These are phyloP conservation scores for Persicaria maculosa DNA, from an alignment of 148 eudicot genomes.

Conservation along the genomic window DNA sequence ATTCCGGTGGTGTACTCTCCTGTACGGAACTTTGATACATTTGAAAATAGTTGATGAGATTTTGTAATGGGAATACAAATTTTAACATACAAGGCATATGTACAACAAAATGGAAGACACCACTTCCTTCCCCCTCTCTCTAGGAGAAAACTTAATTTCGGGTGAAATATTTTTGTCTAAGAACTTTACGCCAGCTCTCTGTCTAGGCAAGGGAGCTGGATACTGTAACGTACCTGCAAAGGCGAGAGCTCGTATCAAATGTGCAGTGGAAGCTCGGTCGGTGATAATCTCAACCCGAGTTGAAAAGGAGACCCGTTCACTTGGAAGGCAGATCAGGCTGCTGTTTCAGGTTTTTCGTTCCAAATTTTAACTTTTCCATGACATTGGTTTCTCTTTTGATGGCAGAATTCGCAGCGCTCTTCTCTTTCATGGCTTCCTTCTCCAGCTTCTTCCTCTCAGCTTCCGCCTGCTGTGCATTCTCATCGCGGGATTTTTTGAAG, in stretches of 20 bases:
- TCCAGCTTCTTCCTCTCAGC: slow-evolving; percentile 93
- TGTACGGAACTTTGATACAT: neutral
- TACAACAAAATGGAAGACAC: slow-evolving; percentile 3
- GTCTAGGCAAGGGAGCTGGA: neutral
- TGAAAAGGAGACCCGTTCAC: neutral
- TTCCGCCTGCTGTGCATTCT: slow-evolving; percentile 80
- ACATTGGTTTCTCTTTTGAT: slow-evolving; percentile 40
- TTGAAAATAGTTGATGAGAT: neutral
- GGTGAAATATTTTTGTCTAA: neutral
- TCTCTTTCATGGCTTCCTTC: slow-evolving; percentile 91
- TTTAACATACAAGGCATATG: neutral
- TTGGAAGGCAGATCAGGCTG: slow-evolving; percentile 11
- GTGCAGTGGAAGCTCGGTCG: neutral
- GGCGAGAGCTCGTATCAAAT: slow-evolving; percentile 47
- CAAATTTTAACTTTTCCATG: slow-evolving; percentile 37
- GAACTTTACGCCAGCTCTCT: neutral
- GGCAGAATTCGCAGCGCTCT: slow-evolving; percentile 45
- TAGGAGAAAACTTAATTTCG: neutral
- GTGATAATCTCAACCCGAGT: neutral
- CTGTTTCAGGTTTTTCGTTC: slow-evolving; percentile 27
- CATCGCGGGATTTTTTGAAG: slow-evolving; percentile 85
- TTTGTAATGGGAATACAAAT: neutral
- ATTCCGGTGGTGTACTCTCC: neutral
- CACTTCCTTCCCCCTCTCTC: neutral
- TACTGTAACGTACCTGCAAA: slow-evolving; percentile 21